These are phyloP conservation scores for Tetrapisispora iriomotensis DNA, from an alignment of 805 yeast species.

Conservation along the genomic window DNA sequence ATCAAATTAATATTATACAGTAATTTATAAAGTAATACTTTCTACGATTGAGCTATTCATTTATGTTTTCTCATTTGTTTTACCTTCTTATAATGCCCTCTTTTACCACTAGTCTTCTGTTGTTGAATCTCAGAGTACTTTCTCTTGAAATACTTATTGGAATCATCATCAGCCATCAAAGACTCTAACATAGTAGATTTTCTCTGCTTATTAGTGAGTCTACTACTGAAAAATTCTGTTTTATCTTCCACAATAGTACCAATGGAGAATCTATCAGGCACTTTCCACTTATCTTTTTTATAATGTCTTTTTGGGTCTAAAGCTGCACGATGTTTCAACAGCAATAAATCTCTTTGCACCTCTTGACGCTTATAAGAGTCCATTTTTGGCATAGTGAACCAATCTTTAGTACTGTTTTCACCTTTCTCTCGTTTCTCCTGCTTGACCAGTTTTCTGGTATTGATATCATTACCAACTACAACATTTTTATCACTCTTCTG, in stretches of 20 bases:
- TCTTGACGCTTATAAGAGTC: conserved; percentile 52
- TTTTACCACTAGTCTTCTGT: conserved; percentile 52
- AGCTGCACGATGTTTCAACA: conserved; percentile 79
- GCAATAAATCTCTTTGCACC: conserved; percentile 63
- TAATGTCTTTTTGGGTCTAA: conserved; percentile 94
- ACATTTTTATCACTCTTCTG: conserved; percentile 1
- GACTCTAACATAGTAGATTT: conserved; percentile 76
- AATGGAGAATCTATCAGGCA: conserved; percentile 72
- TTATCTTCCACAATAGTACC: conserved; percentile 84
- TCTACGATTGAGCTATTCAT: neutral
- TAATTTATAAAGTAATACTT: no score
- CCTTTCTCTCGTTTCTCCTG: conserved; percentile 8
- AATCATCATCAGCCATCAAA: conserved; percentile 60
- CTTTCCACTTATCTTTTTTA: conserved; percentile 71
- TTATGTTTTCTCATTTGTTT: conserved; percentile 43
- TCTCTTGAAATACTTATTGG: conserved; percentile 72
- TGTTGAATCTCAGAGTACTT: conserved; percentile 74
- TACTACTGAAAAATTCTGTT: conserved; percentile 54
- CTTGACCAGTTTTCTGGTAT: neutral
- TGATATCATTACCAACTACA: no score
- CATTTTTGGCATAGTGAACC: conserved; percentile 76
- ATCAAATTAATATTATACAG: neutral
- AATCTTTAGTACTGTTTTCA: conserved; percentile 36
- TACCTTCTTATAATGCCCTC: conserved; percentile 52
- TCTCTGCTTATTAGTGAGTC: conserved; percentile 61